A percentile compares a stretch with the other conserved stretches of the same genome.
Evolutionary conservation across 163 green algal species (phyloP).

Genomic region (Chlamydomonas reinhardtii): DNA sequence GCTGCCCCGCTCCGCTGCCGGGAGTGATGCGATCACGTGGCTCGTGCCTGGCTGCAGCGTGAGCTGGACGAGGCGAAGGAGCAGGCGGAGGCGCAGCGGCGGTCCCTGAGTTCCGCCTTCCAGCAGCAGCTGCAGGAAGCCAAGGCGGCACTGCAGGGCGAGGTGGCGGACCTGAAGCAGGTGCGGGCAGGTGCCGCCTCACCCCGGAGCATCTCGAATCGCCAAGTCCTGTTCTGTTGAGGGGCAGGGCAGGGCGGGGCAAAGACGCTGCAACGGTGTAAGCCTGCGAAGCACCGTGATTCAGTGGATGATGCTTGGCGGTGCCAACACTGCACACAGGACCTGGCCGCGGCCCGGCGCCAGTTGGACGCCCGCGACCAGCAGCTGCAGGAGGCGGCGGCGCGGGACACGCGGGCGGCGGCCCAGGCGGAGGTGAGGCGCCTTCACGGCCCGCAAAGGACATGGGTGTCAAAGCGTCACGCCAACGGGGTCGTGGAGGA

Average conservation of each 20-base stretch:
- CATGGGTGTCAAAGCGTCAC: too few species aligned
- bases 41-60: background rate
- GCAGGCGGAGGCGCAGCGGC: conserved; percentile 29
- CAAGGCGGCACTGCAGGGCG: background rate
- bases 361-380: conserved; percentile 43
- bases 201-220: too few species aligned
- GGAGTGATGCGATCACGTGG: too few species aligned
- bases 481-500: too few species aligned
- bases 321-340: conserved; percentile 42
- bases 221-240: too few species aligned
- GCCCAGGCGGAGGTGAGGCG: conserved; percentile 57
- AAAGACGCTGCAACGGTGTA: too few species aligned
- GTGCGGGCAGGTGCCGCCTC: background rate
- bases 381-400: conserved; percentile 53
- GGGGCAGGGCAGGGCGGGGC: too few species aligned
- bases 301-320: too few species aligned
- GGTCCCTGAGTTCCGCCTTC: conserved; percentile 2
- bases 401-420: conserved; percentile 44
- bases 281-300: too few species aligned
- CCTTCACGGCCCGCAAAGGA: too few species aligned
- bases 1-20: too few species aligned
- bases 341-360: background rate
- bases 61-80: conserved; percentile 36
- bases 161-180: conserved; percentile 24
- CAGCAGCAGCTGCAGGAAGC: conserved; percentile 44